These are phyloP conservation scores for Ceratobasidium sp. DNA, from an alignment of 1,284 basidiomycete species.

Conservation along the genomic window DNA sequence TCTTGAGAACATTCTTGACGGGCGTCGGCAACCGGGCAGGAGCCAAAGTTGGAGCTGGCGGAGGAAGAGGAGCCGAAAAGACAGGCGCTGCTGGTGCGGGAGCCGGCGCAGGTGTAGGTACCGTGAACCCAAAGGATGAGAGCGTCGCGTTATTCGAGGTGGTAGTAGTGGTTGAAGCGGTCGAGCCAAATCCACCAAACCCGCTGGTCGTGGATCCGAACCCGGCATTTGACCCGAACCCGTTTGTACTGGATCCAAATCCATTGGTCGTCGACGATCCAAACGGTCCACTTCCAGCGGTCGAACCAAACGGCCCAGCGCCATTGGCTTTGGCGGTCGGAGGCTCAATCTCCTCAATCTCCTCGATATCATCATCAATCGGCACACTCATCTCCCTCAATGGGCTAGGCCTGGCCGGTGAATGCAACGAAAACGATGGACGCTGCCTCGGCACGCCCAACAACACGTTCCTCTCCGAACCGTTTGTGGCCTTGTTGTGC, in stretches of 20 bases:
- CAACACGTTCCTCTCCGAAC: not conserved
- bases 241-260: constrained; percentile 10
- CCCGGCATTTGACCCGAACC: not conserved
- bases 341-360: not conserved
- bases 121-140: constrained; percentile 5
- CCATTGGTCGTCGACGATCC: not conserved
- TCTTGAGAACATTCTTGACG: constrained; percentile 6
- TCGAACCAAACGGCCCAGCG: not conserved
- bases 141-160: not conserved
- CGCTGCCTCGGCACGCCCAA: constrained; percentile 19
- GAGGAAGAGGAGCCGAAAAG: constrained; percentile 28
- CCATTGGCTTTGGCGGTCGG: not conserved
- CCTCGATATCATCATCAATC: constrained; percentile 28
- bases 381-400: constrained; percentile 32
- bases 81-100: not conserved
- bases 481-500: not conserved
- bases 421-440: constrained; percentile 31
- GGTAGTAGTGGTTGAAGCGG: not conserved
- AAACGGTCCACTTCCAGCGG: too few species aligned
- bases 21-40: constrained; percentile 9
- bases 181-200: constrained; percentile 20
- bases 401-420: constrained; percentile 22
- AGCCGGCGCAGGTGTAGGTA: not conserved
- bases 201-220: constrained; percentile 23
- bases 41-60: constrained; percentile 1